Evolutionary conservation across 257 asterid species (phyloP), one percentile per base, ranked within the genome.

Genomic region (Salvia hispanica): DNA sequence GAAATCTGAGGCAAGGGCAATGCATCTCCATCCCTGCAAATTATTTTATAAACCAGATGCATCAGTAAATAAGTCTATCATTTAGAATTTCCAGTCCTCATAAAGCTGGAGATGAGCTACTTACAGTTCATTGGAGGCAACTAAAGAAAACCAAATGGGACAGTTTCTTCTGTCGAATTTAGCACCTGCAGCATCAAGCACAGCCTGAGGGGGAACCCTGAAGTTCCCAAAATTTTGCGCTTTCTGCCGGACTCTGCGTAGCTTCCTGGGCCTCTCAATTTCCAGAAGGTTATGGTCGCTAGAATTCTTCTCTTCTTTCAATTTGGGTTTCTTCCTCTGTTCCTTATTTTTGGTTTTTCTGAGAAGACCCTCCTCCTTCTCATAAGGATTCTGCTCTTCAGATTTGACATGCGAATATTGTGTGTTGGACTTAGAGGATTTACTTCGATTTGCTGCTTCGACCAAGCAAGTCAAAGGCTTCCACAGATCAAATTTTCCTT

Each of bases 131-230:
- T 79, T 78, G 7, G 85, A 81, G 59, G 96, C 95, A 74, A 85
- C 86, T 54, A 92, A 82, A 8, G 98, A 93, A 76, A 93, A 88
- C 98, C 98, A 93, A 66, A 93, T 81, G 54, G 96, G 95, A 73
- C 71, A 43, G 62, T 65, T 76, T 73, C 78, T 83, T 73, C 75
- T 77, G 43, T 86, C 95, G 39, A 67, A 59, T 67, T 76, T 80
- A 64, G 77, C 78, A 73, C 66, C 76, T 74, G 80, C 65, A 68
- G 84, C 83, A 80, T 92, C 90, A 2, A 83, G 88, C 67, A 85
- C 88, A 47, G 54, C 77, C 76, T 82, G 91, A 11, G 93, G 88
- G 11, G 96, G 80, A 65, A 85, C 75, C 71, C 62, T 82, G 58
- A 78, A 64, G 50, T 83, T 82, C 48, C 85, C 90, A 61, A 45